Conservation (phyloP, 495 filamentous ascomycete species). For the Hypoxylon trugodes region DNA sequence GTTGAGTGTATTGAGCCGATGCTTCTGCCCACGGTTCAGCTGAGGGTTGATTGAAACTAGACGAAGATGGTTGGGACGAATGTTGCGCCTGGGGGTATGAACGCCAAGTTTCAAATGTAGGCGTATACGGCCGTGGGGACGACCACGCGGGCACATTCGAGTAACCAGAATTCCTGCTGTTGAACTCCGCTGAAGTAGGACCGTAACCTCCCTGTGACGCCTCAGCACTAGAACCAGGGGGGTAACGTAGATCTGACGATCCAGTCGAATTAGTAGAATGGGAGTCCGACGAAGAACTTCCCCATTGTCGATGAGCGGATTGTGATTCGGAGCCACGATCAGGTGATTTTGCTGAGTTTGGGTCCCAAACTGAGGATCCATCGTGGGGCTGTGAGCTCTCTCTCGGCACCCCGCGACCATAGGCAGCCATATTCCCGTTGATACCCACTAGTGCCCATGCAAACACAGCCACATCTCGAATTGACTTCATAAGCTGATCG, state of each 20-base stretch:
- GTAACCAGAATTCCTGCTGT: constrained; percentile 14
- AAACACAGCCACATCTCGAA: constrained; percentile 84
- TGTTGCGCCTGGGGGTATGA: constrained; percentile 19
- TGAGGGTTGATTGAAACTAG: constrained; percentile 12
- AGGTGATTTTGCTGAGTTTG: constrained; percentile 23
- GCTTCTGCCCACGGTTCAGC: constrained; percentile 31
- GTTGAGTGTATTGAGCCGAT: constrained; percentile 16
- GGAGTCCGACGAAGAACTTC: constrained; percentile 1
- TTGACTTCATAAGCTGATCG: constrained; percentile 77
- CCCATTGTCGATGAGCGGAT: constrained; percentile 21
- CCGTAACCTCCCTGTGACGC: constrained; percentile 23
- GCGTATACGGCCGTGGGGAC: constrained; percentile 10
- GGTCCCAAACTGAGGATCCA: constrained; percentile 65
- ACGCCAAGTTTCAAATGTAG: constrained; percentile 13
- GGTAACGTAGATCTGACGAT: constrained; percentile 8
- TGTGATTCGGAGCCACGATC: constrained; percentile 35
- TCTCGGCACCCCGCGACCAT: constrained; percentile 66
- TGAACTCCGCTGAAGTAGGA: constrained; percentile 9
- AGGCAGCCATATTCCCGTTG: constrained; percentile 76
- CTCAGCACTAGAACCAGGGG: constrained; percentile 11
- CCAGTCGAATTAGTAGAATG: constrained; percentile 10
- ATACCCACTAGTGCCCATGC: constrained; percentile 84
- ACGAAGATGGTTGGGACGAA: constrained; percentile 6
- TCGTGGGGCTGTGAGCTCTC: constrained; percentile 66
- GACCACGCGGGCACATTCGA: constrained; percentile 22